Base-by-base conservation (phyloP, 2,329 filamentous ascomycete species). In the Ascomycota sp. region DNA sequence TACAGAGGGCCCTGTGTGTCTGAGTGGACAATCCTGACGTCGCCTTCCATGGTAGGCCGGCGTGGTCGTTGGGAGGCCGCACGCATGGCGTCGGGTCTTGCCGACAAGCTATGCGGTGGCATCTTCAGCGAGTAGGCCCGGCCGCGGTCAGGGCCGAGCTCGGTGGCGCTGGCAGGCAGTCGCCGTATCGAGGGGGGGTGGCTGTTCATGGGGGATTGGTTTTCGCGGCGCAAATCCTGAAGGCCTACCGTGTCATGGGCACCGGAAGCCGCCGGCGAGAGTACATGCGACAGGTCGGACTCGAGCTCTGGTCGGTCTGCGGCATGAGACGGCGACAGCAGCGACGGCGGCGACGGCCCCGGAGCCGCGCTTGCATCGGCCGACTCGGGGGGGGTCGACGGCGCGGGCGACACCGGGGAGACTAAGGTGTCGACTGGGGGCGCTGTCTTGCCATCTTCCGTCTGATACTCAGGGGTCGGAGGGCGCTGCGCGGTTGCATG, bases 391-490 rank as follows among this genome's bases (percentile, higher is more conserved):
- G 53, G 48, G 2, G 56, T 51, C 4, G 59, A 61, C 4, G 57
- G 51, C 8, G 53, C 55, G 6, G 59, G 59, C 7, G 60, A 63
- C 3, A 53, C 43, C 4, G 59, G 59, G 3, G 58, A 57, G 17
- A 52, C 44, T 28, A 55, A 44, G 3, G 43, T 45, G 19, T 54
- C 48, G 24, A 51, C 34, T 7, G 47, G 40, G 3, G 51, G 46
- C 10, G 48, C 50, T 34, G 32, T 29, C 13, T 50, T 50, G 30
- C 52, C 42, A 33, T 63, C 58, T 26, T 55, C 50, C 13, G 52
- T 51, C 24, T 53, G 53, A 33, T 64, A 63, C 27, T 65, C 61
- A 11, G 61, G 60, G 2, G 60, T 64, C 1, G 61, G 61, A 8
- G 58, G 56, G 2, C 58, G 51, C 24, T 51, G 48, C 26, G 39